Evolutionary conservation across 345 rosid species (phyloP).

Genomic region (Syzygium grande): DNA sequence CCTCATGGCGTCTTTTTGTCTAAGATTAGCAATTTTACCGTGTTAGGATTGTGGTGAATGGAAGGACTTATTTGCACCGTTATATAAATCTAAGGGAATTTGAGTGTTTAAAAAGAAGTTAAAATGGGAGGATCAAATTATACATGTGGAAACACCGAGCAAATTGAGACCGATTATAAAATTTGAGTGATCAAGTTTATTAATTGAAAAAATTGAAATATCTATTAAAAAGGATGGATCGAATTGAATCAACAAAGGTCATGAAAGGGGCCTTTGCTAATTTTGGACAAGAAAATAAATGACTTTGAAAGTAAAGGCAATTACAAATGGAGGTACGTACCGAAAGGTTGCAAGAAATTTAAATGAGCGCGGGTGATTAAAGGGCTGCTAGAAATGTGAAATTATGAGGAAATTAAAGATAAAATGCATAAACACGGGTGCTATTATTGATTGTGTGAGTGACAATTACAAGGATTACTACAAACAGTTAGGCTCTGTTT

Average conservation of each 20-base stretch:
- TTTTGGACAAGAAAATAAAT: neutral
- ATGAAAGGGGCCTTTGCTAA: neutral
- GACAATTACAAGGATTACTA: neutral
- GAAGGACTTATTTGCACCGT: neutral
- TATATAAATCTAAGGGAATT: neutral
- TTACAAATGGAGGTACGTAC: neutral
- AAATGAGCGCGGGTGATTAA: neutral
- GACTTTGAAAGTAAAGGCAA: neutral
- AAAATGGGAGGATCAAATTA: neutral
- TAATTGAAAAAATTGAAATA: neutral
- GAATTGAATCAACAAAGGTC: neutral
- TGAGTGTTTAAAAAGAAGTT: neutral
- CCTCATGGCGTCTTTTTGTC: neutral
- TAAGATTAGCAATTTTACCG: neutral
- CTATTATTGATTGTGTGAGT: neutral
- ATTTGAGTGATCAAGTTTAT: neutral
- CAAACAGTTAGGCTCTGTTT: too few relatives aligned
- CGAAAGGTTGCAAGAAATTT: neutral
- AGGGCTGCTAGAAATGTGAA: neutral
- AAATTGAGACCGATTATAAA: neutral
- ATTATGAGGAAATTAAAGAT: neutral
- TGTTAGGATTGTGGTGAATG: neutral
- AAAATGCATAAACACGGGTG: neutral
- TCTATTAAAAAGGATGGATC: neutral
- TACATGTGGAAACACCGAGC: neutral